Evolutionary conservation across 495 filamentous ascomycete species (phyloP), one percentile per base, ranked within the genome.

Genomic region (Neurospora sp.): DNA sequence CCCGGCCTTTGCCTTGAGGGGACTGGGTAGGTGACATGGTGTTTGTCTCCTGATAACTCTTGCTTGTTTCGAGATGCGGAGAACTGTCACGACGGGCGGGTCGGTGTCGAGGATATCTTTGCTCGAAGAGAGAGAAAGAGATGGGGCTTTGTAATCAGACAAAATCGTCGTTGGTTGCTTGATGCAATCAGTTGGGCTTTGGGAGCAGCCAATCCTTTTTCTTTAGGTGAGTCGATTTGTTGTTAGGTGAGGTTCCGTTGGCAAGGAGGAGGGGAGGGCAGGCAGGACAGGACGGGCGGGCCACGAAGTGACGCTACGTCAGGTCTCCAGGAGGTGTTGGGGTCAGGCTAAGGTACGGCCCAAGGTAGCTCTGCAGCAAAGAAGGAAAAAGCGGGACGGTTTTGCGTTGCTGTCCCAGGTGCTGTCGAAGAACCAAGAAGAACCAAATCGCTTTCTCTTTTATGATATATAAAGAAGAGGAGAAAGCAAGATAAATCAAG

Each of bases 1-100:
- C 79, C 41, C 77, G 76, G 41, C 44, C 68, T 59, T 44, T 71
- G 59, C 74, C 73, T 22, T 37, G 48, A 27, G 70, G 11, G 3
- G 69, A 46, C 8, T 72, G 68, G 6, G 53, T 3, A 35, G 53
- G 12, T 27, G 48, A 59, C 53, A 61, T 61, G 2, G 12, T 61
- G 53, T 16, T 61, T 61, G 53, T 18, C 53, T 61, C 27, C 6
- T 35, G 27, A 61, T 12, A 53, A 6, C 74, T 78, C n/a, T 35
- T 73, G 71, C 39, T 72, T 68, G 48, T n/a, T 59, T 37, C n/a
- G 42, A 9, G 68, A 40, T 42, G 12, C 38, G 68, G 46, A 14
- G 46, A 14, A 69, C 16, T 48, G 9, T 20, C 40, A 48, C 38
- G 70, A 69, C 41, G 69, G 20, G 35, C 53, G 53, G 71, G 70